Percentiles rank a stretch among this genome's conserved stretches.
These are phyloP conservation scores for Fagopyrum tataricum DNA, from an alignment of 148 eudicot species.

Conservation along the genomic window DNA sequence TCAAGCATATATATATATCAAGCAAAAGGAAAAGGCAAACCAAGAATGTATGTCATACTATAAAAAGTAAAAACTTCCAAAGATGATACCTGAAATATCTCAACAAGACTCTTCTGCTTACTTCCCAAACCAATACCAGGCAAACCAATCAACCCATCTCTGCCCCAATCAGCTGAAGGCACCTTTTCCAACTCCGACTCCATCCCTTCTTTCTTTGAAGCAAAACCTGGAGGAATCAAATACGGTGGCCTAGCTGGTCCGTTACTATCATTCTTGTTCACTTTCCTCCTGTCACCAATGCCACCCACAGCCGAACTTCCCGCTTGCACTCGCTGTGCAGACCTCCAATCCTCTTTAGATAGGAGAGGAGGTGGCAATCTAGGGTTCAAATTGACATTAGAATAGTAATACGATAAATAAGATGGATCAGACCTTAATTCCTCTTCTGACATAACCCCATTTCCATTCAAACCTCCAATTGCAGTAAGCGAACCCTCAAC, in stretches of 20 bases:
- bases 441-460: slow-evolving; percentile 70
- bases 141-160: slow-evolving; percentile 90
- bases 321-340: slow-evolving; percentile 73
- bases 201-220: slow-evolving; percentile 67
- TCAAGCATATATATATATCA: background rate
- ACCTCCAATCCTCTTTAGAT: slow-evolving; percentile 92
- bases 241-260: slow-evolving; percentile 52
- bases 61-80: background rate
- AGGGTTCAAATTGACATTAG: slow-evolving; percentile 83
- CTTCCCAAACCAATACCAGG: slow-evolving; percentile 86
- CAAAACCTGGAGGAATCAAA: slow-evolving; percentile 83
- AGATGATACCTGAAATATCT: slow-evolving; percentile 75
- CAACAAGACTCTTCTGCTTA: slow-evolving; percentile 90
- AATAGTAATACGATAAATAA: slow-evolving; percentile 79
- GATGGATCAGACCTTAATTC: slow-evolving; percentile 95
- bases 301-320: slow-evolving; percentile 75
- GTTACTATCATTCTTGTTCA: slow-evolving; percentile 44
- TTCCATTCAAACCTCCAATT: slow-evolving; percentile 61
- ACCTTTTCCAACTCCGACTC: slow-evolving; percentile 47
- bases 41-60: background rate
- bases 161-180: slow-evolving; percentile 83
- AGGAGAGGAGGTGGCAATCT: slow-evolving; percentile 84
- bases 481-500: slow-evolving; percentile 92
- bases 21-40: background rate
- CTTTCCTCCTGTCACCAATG: slow-evolving; percentile 83